Percentiles rank a stretch among this genome's conserved stretches.
Evolutionary conservation across 306 rosid genomes (phyloP).

Genomic region (Gastrolobium villosum): DNA sequence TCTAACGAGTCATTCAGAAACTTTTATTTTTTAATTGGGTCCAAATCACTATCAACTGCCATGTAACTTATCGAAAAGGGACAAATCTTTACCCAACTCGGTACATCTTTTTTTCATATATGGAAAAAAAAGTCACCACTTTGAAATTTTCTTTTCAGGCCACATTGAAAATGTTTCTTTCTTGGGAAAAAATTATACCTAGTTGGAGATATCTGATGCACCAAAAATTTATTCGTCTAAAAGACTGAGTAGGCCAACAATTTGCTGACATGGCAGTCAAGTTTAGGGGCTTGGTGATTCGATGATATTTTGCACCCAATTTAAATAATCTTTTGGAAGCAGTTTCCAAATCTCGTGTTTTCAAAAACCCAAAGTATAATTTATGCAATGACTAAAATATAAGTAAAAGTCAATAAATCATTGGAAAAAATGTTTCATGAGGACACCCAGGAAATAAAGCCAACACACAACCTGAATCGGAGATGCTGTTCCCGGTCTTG

Average conservation of each 20-base stretch:
- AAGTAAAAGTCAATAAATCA: background rate
- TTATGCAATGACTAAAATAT: background rate
- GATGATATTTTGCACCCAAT: conserved; percentile 4
- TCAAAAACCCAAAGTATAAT: background rate
- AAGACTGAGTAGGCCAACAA: conserved; percentile 1
- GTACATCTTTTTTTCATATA: no score
- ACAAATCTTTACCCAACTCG: no score
- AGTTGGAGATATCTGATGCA: no score
- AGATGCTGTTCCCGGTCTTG: conserved; percentile 95
- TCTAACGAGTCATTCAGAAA: background rate
- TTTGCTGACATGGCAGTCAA: conserved; percentile 8
- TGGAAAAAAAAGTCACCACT: no score
- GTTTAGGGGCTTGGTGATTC: background rate
- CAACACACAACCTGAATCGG: conserved; percentile 74
- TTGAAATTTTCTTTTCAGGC: no score
- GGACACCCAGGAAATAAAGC: conserved; percentile 18
- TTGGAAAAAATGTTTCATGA: conserved; percentile 3
- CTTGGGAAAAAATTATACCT: no score
- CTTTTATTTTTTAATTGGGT: background rate
- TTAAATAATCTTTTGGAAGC: background rate
- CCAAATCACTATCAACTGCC: background rate
- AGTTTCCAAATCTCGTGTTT: background rate
- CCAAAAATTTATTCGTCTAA: no score
- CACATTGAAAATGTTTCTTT: no score
- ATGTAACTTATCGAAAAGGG: background rate